phyloP scores from a whole-genome alignment of 2,329 filamentous ascomycete species.

The Aspergillus proliferans region DNA sequence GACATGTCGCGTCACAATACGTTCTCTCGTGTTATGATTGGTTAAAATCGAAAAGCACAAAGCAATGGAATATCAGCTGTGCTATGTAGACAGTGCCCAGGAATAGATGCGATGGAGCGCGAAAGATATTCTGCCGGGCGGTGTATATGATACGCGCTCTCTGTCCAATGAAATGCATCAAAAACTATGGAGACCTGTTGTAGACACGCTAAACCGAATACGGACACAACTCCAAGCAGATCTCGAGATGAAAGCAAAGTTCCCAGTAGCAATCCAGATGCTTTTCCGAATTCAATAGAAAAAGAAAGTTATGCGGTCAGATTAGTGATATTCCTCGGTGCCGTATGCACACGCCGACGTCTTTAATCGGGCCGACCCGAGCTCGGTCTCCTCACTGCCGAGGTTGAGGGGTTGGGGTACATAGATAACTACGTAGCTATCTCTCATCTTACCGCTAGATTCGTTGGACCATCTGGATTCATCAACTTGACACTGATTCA shows the following conservation, averaged over 20 bases:
- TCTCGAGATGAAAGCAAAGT: background rate
- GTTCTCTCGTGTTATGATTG: too few species aligned
- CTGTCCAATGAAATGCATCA: background rate
- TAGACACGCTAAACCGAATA: background rate
- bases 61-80: too few species aligned
- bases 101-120: background rate
- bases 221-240: background rate
- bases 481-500: background rate
- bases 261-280: background rate
- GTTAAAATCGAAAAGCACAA: too few species aligned
- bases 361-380: conserved; percentile 9
- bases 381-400: conserved; percentile 6
- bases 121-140: conserved; percentile 20
- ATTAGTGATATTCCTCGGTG: background rate
- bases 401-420: conserved; percentile 4
- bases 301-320: background rate
- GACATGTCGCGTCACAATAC: too few species aligned
- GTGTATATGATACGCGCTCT: conserved; percentile 1
- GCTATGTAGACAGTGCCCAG: background rate
- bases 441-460: background rate
- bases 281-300: background rate
- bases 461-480: background rate
- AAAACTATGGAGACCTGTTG: background rate
- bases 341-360: background rate
- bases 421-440: background rate